Percentiles rank a stretch among this genome's conserved stretches.
Evolutionary conservation across 352 stramenopile species (phyloP).

Genomic region (Peronospora belbahrii): DNA sequence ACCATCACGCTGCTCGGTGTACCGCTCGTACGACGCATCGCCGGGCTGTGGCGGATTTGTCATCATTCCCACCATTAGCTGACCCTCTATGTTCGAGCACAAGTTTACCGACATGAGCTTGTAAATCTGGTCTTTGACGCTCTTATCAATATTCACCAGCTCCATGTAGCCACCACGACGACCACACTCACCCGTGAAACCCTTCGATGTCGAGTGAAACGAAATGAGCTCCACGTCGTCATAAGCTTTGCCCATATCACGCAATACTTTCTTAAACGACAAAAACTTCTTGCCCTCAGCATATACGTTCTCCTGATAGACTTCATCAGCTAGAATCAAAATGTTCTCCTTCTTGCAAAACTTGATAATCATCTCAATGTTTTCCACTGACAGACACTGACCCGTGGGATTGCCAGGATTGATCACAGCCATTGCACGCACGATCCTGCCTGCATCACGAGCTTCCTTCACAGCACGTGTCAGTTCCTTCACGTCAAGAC

Average conservation of each 20-base stretch:
- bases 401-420: conserved; percentile 99
- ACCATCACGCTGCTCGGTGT: conserved; percentile 84
- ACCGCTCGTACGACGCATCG: conserved; percentile 85
- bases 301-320: conserved; percentile 99
- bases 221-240: conserved; percentile 94
- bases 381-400: conserved; percentile 79
- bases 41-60: conserved; percentile 90
- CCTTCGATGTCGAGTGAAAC: conserved; percentile 98
- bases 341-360: conserved; percentile 94
- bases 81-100: conserved; percentile 94
- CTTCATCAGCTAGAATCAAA: conserved; percentile 96
- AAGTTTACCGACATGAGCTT: conserved; percentile 97
- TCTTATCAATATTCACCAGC: conserved; percentile 89
- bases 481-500: conserved; percentile 84
- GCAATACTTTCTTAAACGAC: conserved; percentile 92
- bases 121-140: conserved; percentile 95
- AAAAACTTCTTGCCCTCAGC: conserved; percentile 88
- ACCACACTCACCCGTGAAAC: conserved; percentile 98
- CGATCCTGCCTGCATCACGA: conserved; percentile 83
- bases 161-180: conserved; percentile 95
- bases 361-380: conserved; percentile 92
- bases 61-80: conserved; percentile 98
- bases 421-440: conserved; percentile 96
- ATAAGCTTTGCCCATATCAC: conserved; percentile 77
- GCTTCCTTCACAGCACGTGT: conserved; percentile 86